Evolutionary conservation across 2,329 filamentous ascomycete species (phyloP).

Genomic region (Fusarium poae): DNA sequence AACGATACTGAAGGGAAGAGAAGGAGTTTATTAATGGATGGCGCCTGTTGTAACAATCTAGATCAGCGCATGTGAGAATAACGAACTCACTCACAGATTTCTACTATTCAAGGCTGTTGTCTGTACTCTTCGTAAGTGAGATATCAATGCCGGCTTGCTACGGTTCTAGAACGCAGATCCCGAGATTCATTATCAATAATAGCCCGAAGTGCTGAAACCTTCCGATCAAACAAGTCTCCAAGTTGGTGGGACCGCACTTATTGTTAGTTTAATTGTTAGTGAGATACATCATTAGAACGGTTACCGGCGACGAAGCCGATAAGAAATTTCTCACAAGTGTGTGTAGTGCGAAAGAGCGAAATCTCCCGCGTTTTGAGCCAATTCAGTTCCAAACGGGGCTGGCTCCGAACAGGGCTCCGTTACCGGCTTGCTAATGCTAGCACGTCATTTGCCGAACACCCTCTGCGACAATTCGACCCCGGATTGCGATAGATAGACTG

Average conservation of each 20-base stretch:
- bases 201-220: constrained; percentile 18
- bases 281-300: constrained; percentile 18
- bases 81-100: neutral
- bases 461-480: constrained; percentile 45
- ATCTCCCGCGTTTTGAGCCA: neutral
- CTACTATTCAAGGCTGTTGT: neutral
- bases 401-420: constrained; percentile 40
- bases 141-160: constrained; percentile 19
- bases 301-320: constrained; percentile 25
- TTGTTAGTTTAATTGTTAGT: constrained; percentile 15
- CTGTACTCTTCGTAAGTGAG: neutral
- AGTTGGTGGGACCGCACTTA: neutral
- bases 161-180: constrained; percentile 27
- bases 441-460: constrained; percentile 48
- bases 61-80: constrained; percentile 1
- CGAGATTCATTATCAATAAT: constrained; percentile 22
- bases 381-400: constrained; percentile 10
- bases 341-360: neutral
- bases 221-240: neutral
- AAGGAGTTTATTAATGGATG: constrained; percentile 1
- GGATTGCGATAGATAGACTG: constrained; percentile 41
- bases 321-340: neutral
- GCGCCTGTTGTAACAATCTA: constrained; percentile 17
- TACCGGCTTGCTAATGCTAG: constrained; percentile 50
- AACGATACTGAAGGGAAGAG: constrained; percentile 47